These are phyloP conservation scores for Penicillium sp. DNA, from an alignment of 2,329 filamentous ascomycete species.

Conservation along the genomic window DNA sequence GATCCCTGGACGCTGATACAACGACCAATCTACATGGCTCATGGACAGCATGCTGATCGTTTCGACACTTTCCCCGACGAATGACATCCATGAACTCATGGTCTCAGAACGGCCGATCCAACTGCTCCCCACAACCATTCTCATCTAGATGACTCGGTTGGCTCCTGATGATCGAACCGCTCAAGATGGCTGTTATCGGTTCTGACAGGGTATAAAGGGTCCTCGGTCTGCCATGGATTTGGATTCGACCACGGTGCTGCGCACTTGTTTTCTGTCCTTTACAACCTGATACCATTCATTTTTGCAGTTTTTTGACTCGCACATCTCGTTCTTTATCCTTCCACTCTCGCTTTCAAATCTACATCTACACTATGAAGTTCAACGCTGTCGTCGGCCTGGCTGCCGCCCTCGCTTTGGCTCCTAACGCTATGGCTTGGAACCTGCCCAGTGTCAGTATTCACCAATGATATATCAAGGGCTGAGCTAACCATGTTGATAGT, in stretches of 20 bases:
- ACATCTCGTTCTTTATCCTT: not conserved
- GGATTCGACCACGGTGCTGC: constrained; percentile 23
- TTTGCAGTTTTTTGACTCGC: not conserved
- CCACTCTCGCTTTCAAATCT: constrained; percentile 3
- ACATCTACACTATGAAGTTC: constrained; percentile 26
- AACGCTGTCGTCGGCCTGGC: constrained; percentile 21
- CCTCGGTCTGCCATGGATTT: constrained; percentile 2
- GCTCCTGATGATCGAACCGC: constrained; percentile 1
- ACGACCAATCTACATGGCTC: no score
- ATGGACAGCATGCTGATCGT: no score
- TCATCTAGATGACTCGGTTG: constrained; percentile 10
- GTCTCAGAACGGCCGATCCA: constrained; percentile 9
- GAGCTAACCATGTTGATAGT: constrained; percentile 1
- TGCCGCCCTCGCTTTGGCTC: constrained; percentile 21
- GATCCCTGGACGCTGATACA: no score
- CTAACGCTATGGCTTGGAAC: constrained; percentile 18
- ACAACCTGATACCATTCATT: constrained; percentile 10
- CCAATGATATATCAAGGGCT: not conserved
- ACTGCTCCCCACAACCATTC: constrained; percentile 2
- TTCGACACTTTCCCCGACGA: no score
- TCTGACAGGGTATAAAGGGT: constrained; percentile 9
- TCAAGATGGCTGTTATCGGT: not conserved
- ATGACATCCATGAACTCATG: not conserved
- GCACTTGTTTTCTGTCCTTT: constrained; percentile 20
- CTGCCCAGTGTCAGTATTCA: constrained; percentile 8